phyloP scores from a whole-genome alignment of 75 land plant genomes.

The Pseudotsuga menziesii region DNA sequence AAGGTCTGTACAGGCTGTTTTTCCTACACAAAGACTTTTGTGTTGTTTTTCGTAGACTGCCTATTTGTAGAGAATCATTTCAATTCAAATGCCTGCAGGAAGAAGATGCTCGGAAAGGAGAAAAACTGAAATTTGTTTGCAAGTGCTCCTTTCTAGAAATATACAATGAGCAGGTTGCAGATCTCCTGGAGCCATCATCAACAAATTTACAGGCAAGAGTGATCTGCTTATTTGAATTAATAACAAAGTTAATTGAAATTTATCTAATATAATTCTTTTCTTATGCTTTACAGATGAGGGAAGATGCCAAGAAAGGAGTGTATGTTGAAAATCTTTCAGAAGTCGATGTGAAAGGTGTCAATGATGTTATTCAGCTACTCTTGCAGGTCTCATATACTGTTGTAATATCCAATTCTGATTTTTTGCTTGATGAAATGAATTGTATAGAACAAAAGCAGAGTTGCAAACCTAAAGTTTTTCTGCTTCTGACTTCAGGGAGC shows the following conservation, averaged over 20 bases:
- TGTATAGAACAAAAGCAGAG: not conserved
- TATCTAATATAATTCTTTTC: not conserved
- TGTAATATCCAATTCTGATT: not conserved
- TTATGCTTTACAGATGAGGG: conserved; percentile 58
- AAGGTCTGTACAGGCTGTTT: conserved; percentile 34
- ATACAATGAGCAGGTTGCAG: conserved; percentile 96
- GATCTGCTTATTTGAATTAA: not conserved
- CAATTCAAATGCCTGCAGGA: conserved; percentile 50
- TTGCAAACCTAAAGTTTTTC: not conserved
- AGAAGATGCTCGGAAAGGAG: conserved; percentile 59
- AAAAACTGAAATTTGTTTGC: conserved; percentile 65
- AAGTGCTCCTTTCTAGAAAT: conserved; percentile 96
- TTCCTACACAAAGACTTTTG: no score
- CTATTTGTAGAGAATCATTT: not conserved
- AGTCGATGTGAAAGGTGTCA: conserved; percentile 76
- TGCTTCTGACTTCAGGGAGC: conserved; percentile 58
- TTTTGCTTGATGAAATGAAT: not conserved
- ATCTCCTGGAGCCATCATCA: conserved; percentile 86
- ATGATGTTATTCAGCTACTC: conserved; percentile 83
- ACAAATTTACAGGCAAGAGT: conserved; percentile 73
- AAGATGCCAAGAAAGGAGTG: conserved; percentile 89
- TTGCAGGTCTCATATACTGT: conserved; percentile 49
- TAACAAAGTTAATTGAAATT: not conserved
- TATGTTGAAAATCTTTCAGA: conserved; percentile 90
- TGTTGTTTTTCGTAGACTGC: not conserved